These are phyloP conservation scores for Entomortierella chlamydospora DNA, from an alignment of 192 early-diverging fungal genomes.

Conservation along the genomic window DNA sequence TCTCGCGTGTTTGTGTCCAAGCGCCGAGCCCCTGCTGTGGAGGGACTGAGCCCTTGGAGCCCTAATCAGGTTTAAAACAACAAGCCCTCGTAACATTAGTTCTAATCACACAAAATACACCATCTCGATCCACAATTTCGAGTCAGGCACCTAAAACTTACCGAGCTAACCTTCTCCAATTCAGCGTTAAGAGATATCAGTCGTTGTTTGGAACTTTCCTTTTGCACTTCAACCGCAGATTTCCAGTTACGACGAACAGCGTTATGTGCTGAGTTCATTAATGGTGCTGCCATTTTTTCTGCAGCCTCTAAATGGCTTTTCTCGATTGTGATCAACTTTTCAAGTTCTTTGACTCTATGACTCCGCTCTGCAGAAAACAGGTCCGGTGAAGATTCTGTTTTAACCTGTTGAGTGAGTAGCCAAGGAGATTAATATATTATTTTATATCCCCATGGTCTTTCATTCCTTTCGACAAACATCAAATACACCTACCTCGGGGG, in stretches of 20 bases:
- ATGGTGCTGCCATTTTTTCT: slow-evolving; percentile 51
- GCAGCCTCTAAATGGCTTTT: slow-evolving; percentile 44
- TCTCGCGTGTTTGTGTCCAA: slow-evolving; percentile 40
- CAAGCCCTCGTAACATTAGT: background rate
- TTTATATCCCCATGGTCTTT: background rate
- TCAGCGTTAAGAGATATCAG: slow-evolving; percentile 17
- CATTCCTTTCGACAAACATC: background rate
- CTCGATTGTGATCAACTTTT: slow-evolving; percentile 49
- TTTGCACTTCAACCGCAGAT: slow-evolving; percentile 47
- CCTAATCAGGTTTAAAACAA: slow-evolving; percentile 5
- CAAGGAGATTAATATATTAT: background rate
- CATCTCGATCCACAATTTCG: too few relatives aligned
- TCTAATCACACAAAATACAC: too few relatives aligned
- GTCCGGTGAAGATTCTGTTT: slow-evolving; percentile 33
- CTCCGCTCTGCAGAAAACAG: slow-evolving; percentile 34
- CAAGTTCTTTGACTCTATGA: slow-evolving; percentile 34
- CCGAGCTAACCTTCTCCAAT: slow-evolving; percentile 35
- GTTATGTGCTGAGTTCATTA: slow-evolving; percentile 42
- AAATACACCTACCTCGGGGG: slow-evolving; percentile 11
- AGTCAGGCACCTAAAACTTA: background rate
- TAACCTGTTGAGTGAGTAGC: background rate
- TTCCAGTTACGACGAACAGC: slow-evolving; percentile 44
- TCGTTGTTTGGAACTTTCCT: slow-evolving; percentile 43
- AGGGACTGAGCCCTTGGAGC: slow-evolving; percentile 23
- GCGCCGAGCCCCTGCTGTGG: background rate